Percentiles rank a stretch among this genome's conserved stretches.
These are phyloP conservation scores for Synchytrium microbalum DNA, from an alignment of 371 early-diverging fungal species.

Conservation along the genomic window DNA sequence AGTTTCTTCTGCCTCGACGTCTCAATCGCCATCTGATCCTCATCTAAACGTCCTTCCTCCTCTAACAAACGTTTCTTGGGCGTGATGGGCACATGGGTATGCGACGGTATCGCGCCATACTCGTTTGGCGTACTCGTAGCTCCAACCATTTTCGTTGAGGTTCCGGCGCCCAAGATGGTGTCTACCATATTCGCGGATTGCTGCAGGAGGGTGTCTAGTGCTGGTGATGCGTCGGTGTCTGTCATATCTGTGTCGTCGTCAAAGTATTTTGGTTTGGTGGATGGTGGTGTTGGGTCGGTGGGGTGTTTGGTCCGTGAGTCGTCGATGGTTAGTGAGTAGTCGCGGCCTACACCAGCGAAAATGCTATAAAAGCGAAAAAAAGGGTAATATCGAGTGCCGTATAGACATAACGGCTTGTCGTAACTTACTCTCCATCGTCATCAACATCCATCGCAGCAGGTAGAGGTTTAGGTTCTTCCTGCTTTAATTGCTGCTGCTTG, in stretches of 20 bases:
- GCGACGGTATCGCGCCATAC: neutral
- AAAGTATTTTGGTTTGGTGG: constrained; percentile 2
- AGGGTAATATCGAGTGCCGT: neutral
- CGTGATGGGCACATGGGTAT: neutral
- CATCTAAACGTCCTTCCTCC: neutral
- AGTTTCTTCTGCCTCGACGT: neutral
- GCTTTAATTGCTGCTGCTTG: constrained; percentile 14
- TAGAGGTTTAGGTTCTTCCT: constrained; percentile 9
- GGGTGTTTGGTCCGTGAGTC: too few relatives aligned
- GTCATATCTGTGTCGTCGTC: constrained; percentile 14
- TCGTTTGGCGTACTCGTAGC: neutral
- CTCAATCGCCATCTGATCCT: neutral
- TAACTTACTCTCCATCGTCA: constrained; percentile 52
- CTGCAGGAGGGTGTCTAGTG: neutral
- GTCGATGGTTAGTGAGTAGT: constrained; percentile 50
- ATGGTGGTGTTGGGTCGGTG: neutral
- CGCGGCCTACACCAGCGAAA: constrained; percentile 77
- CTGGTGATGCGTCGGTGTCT: constrained; percentile 6
- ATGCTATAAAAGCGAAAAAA: constrained; percentile 38
- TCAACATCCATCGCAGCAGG: constrained; percentile 30
- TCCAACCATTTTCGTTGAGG: neutral
- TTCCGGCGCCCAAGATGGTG: constrained; percentile 1
- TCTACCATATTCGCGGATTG: constrained; percentile 15
- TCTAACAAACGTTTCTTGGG: neutral
- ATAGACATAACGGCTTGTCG: neutral